Conservation (phyloP, 768 basidiomycete species). For the Serpula lacrymans region DNA sequence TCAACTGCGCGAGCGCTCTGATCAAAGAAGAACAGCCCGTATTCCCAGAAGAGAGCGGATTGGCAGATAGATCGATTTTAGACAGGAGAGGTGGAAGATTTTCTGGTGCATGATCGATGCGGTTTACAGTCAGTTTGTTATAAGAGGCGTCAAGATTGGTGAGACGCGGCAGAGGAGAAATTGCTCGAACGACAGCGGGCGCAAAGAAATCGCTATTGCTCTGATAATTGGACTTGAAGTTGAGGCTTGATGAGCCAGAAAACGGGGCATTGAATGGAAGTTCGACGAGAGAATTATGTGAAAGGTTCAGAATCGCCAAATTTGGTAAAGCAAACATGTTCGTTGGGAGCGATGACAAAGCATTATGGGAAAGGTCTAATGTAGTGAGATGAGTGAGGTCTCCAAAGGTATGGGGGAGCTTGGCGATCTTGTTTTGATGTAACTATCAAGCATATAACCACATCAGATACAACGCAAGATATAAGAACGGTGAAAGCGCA, state of each 20-base stretch:
- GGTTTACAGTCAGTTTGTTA: slow-evolving; percentile 56
- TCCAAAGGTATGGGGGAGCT: slow-evolving; percentile 62
- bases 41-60: slow-evolving; percentile 52
- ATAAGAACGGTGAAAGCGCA: slow-evolving; percentile 24
- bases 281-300: slow-evolving; percentile 61
- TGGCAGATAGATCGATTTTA: slow-evolving; percentile 63
- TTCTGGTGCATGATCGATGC: slow-evolving; percentile 44
- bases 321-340: slow-evolving; percentile 68
- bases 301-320: slow-evolving; percentile 63
- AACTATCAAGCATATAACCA: slow-evolving; percentile 41
- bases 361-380: slow-evolving; percentile 75
- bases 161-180: slow-evolving; percentile 63
- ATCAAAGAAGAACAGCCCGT: slow-evolving; percentile 35
- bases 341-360: slow-evolving; percentile 56
- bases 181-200: slow-evolving; percentile 58
- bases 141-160: slow-evolving; percentile 59
- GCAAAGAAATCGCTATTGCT: slow-evolving; percentile 59
- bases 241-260: slow-evolving; percentile 16
- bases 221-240: slow-evolving; percentile 22
- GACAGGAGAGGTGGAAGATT: slow-evolving; percentile 50
- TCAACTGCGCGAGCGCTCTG: slow-evolving; percentile 42
- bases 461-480: background rate
- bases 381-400: slow-evolving; percentile 64
- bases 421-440: slow-evolving; percentile 66
- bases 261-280: slow-evolving; percentile 67